phyloP scores from a whole-genome alignment of 2,329 filamentous ascomycete genomes.

The Periconia macrospinosa region DNA sequence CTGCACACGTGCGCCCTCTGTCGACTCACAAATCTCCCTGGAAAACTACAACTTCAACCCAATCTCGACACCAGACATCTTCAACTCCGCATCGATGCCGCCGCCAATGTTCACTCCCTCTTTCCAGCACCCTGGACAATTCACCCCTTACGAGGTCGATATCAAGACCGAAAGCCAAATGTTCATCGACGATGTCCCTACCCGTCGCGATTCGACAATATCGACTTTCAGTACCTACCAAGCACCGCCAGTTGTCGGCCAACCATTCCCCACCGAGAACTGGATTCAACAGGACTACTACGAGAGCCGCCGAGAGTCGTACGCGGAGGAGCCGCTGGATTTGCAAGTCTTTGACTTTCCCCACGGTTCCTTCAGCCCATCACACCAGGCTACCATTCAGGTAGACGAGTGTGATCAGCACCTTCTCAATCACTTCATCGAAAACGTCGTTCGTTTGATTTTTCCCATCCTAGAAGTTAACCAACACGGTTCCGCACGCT shows the following conservation, averaged over 20 bases:
- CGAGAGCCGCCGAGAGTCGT: conserved; percentile 68
- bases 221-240: conserved; percentile 94
- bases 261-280: conserved; percentile 66
- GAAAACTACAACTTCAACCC: conserved; percentile 67
- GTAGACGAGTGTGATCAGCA: conserved; percentile 86
- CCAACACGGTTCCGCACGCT: conserved; percentile 78
- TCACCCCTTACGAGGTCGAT: conserved; percentile 86
- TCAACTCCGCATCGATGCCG: conserved; percentile 65
- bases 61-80: conserved; percentile 54
- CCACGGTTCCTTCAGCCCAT: conserved; percentile 62
- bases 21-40: conserved; percentile 75
- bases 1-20: conserved; percentile 70
- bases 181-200: conserved; percentile 88
- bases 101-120: conserved; percentile 48
- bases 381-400: conserved; percentile 73
- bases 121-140: conserved; percentile 59
- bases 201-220: conserved; percentile 80
- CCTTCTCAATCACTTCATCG: conserved; percentile 87
- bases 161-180: conserved; percentile 95
- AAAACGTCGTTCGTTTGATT: conserved; percentile 81
- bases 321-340: conserved; percentile 60
- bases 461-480: conserved; percentile 92
- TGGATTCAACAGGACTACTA: conserved; percentile 75
- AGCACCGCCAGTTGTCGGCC: conserved; percentile 71
- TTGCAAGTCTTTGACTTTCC: conserved; percentile 83